These are phyloP conservation scores for Cyphellophora europaea DNA, from an alignment of 2,329 filamentous ascomycete genomes.

Conservation along the genomic window DNA sequence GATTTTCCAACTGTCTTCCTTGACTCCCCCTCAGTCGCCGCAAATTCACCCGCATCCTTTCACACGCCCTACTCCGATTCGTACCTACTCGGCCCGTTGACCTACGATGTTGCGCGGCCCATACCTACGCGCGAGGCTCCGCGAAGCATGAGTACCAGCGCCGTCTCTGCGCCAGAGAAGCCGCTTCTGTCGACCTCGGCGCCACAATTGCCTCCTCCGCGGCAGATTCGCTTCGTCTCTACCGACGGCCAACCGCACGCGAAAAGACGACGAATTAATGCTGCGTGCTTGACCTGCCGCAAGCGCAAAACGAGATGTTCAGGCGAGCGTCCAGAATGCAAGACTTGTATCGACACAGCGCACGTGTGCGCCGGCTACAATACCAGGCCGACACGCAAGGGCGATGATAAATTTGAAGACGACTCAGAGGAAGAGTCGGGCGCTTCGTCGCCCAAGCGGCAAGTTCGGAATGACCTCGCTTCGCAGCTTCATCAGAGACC, in stretches of 20 bases:
- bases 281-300: conserved; percentile 66
- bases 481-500: too few species aligned
- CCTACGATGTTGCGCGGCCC: too few species aligned
- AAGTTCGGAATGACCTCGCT: too few species aligned
- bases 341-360: conserved; percentile 63
- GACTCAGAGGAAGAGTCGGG: conserved; percentile 8
- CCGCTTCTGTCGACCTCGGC: conserved; percentile 1
- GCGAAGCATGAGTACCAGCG: conserved; percentile 12
- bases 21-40: too few species aligned
- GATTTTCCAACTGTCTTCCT: too few species aligned
- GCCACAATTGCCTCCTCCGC: conserved; percentile 15
- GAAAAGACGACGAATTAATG: conserved; percentile 69
- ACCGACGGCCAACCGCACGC: conserved; percentile 72
- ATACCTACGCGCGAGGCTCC: too few species aligned
- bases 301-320: conserved; percentile 68
- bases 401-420: conserved; percentile 7
- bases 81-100: too few species aligned
- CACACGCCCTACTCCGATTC: too few species aligned
- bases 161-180: conserved; percentile 2
- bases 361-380: conserved; percentile 61
- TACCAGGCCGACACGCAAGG: conserved; percentile 26
- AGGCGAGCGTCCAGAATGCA: conserved; percentile 62
- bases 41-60: too few species aligned
- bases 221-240: conserved; percentile 66
- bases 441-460: conserved; percentile 6